Evolutionary conservation across 441 rosid species (phyloP).

Genomic region (Hura crepitans): DNA sequence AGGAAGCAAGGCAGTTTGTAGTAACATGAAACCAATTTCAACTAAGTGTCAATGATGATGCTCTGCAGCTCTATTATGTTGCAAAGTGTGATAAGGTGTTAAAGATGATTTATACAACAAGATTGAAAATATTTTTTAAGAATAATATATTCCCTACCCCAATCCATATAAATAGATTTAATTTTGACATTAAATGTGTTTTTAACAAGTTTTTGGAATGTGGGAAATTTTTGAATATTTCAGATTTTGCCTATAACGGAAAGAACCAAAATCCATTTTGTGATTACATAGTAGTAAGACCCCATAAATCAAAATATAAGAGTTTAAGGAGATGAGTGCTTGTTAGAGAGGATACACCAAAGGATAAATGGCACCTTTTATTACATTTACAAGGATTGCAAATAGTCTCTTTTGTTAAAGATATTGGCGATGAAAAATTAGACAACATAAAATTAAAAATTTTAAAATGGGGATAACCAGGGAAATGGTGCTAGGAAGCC

Average conservation of each 20-base stretch:
- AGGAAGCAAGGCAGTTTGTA: neutral
- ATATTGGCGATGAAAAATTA: neutral
- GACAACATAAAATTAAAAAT: neutral
- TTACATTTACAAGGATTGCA: neutral
- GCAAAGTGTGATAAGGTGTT: neutral
- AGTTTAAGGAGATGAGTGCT: neutral
- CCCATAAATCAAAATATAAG: neutral
- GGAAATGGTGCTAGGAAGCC: neutral
- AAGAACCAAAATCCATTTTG: neutral
- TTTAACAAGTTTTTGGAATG: too few species aligned
- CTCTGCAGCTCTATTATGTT: neutral
- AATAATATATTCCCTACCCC: neutral
- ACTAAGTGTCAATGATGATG: neutral
- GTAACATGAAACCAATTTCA: neutral
- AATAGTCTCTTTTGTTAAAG: neutral
- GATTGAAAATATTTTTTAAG: neutral
- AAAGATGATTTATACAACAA: neutral
- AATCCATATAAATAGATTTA: neutral
- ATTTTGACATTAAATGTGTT: neutral
- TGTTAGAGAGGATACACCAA: neutral
- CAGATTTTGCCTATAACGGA: neutral
- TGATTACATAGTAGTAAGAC: neutral
- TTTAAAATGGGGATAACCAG: neutral
- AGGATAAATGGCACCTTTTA: neutral
- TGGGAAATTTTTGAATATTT: neutral